Percentiles rank a stretch among this genome's conserved stretches.
Conservation (phyloP, 495 filamentous ascomycete species). For the Penicillium mononematosum region DNA sequence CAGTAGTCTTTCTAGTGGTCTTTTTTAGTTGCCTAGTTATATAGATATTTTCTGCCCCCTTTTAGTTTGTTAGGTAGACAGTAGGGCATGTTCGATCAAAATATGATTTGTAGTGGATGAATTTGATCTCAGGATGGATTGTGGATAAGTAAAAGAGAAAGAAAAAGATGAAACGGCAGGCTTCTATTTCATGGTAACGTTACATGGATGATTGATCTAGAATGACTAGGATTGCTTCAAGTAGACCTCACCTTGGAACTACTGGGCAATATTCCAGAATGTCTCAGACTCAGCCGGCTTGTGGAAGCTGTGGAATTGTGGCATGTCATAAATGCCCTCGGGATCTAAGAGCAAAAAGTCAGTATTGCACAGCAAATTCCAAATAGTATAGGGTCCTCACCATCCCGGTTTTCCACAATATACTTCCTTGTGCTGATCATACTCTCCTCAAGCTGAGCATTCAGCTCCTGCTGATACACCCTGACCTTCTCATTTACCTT, state of each 20-base stretch:
- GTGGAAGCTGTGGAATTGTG: conserved; percentile 36
- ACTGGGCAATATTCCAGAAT: neutral
- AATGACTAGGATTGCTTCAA: neutral
- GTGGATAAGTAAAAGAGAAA: neutral
- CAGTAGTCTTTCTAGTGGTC: too few relatives aligned
- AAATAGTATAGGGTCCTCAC: conserved; percentile 22
- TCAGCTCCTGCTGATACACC: conserved; percentile 44
- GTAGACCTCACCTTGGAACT: neutral
- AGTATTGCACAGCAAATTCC: neutral
- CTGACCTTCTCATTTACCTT: conserved; percentile 52
- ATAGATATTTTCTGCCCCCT: too few relatives aligned
- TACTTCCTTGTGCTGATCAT: conserved; percentile 55
- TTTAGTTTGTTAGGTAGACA: too few relatives aligned
- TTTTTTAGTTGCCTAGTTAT: too few relatives aligned
- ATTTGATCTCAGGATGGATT: neutral
- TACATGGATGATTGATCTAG: neutral
- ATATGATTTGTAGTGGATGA: neutral
- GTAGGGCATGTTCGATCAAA: too few relatives aligned
- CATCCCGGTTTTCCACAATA: conserved; percentile 54
- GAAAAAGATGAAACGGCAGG: neutral
- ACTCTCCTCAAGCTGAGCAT: conserved; percentile 48
- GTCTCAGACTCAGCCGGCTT: neutral
- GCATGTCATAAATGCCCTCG: conserved; percentile 54
- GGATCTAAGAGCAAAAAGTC: conserved; percentile 44
- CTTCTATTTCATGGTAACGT: neutral